These are phyloP conservation scores for Nemophila menziesii DNA, from an alignment of 257 asterid genomes.

Conservation along the genomic window DNA sequence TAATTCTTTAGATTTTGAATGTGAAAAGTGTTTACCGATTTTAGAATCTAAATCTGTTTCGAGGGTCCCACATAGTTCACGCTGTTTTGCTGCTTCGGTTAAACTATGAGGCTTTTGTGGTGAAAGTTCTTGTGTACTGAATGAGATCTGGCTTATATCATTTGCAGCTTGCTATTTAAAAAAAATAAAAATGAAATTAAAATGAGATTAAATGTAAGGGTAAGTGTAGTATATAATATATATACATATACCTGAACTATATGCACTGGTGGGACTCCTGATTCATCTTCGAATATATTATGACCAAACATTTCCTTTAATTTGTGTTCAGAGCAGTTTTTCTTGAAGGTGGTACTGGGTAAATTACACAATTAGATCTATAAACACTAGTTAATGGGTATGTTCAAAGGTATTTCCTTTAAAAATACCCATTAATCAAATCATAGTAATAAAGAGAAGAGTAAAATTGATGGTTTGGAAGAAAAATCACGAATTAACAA, in stretches of 20 bases:
- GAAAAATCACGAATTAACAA: background rate
- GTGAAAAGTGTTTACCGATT: slow-evolving; percentile 46
- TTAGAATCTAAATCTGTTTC: slow-evolving; percentile 51
- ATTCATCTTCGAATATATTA: background rate
- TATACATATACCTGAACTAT: slow-evolving; percentile 2
- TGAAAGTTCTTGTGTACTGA: slow-evolving; percentile 63
- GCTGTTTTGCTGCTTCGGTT: slow-evolving; percentile 83
- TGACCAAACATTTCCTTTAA: background rate
- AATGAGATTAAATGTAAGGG: background rate
- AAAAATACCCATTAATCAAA: background rate
- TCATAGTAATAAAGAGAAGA: background rate
- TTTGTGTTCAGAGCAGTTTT: background rate
- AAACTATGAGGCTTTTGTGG: slow-evolving; percentile 69
- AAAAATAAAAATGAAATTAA: too few relatives aligned
- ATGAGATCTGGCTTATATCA: slow-evolving; percentile 90
- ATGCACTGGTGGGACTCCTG: background rate
- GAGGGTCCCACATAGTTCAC: slow-evolving; percentile 73
- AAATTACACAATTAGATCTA: too few relatives aligned
- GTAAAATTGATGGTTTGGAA: background rate
- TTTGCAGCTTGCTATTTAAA: slow-evolving; percentile 61
- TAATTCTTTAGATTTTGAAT: slow-evolving; percentile 75
- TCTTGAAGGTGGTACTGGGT: slow-evolving; percentile 1
- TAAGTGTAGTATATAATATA: background rate
- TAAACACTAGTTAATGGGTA: too few relatives aligned
- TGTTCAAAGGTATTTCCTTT: too few relatives aligned